Conservation (phyloP, 2,329 filamentous ascomycete genomes). For the Fusarium devonianum region DNA sequence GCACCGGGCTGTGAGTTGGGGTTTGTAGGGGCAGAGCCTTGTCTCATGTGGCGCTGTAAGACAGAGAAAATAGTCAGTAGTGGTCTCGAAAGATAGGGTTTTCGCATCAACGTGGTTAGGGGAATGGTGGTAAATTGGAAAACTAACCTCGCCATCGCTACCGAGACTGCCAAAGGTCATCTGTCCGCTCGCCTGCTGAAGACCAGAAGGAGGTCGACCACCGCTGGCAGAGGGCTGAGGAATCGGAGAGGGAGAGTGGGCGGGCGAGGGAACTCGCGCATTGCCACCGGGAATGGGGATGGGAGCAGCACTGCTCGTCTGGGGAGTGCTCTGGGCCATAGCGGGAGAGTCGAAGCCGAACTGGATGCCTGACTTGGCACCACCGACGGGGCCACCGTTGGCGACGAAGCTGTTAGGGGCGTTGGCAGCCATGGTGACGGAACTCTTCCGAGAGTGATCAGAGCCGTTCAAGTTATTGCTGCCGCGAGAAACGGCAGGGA, state of each 20-base stretch:
- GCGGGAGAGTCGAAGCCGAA: conserved; percentile 82
- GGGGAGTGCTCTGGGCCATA: conserved; percentile 71
- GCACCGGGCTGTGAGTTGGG: conserved; percentile 68
- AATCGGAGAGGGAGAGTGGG: conserved; percentile 90
- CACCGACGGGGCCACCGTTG: conserved; percentile 73
- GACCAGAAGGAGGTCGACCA: conserved; percentile 81
- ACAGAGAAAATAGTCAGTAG: conserved; percentile 40
- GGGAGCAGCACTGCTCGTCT: conserved; percentile 61
- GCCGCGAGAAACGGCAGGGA: conserved; percentile 71
- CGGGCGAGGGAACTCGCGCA: conserved; percentile 81
- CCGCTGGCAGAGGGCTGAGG: conserved; percentile 85
- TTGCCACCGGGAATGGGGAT: conserved; percentile 69
- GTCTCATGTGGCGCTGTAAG: conserved; percentile 71
- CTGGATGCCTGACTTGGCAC: conserved; percentile 72
- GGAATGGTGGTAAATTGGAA: conserved; percentile 12
- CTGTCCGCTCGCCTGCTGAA: conserved; percentile 71
- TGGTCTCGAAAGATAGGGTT: background rate
- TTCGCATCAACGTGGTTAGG: conserved; percentile 1
- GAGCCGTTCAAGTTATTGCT: conserved; percentile 73
- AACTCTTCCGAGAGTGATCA: conserved; percentile 85
- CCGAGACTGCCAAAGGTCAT: conserved; percentile 86
- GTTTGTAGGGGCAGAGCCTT: conserved; percentile 68
- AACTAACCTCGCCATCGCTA: conserved; percentile 77
- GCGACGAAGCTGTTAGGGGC: conserved; percentile 77
- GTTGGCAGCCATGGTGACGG: conserved; percentile 89